These are phyloP conservation scores for Suhomyces anneliseae DNA, from an alignment of 1,139 yeast genomes.

Conservation along the genomic window DNA sequence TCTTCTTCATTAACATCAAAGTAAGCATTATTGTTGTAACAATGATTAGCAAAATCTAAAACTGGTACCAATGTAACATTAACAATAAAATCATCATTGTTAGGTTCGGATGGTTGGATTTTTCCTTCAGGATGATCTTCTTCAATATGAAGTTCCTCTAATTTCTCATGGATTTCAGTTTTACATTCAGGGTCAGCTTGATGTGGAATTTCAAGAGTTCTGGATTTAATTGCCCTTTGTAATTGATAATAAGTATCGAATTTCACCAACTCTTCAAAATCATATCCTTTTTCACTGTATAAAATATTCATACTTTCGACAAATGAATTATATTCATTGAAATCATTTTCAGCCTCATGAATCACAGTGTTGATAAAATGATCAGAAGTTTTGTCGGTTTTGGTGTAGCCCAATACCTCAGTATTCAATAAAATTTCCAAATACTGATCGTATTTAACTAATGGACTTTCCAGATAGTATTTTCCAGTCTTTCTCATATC, in stretches of 20 bases:
- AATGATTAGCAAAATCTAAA: constrained; percentile 68
- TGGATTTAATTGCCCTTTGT: constrained; percentile 52
- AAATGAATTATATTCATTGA: constrained; percentile 23
- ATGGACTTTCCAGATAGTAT: constrained; percentile 13
- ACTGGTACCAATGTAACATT: constrained; percentile 63
- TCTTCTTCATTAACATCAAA: constrained; percentile 59
- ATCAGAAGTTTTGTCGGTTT: constrained; percentile 17
- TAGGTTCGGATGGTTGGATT: neutral
- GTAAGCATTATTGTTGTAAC: constrained; percentile 45
- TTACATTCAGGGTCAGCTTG: constrained; percentile 10
- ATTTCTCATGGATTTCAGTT: constrained; percentile 4
- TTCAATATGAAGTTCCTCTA: neutral
- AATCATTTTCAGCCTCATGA: constrained; percentile 19
- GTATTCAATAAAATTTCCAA: constrained; percentile 29
- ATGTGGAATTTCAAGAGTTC: constrained; percentile 65
- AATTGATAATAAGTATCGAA: constrained; percentile 40
- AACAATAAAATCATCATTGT: constrained; percentile 40
- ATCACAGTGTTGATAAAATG: constrained; percentile 18
- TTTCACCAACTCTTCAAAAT: constrained; percentile 14
- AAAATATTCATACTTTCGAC: constrained; percentile 15
- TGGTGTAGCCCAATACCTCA: constrained; percentile 12
- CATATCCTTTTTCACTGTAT: constrained; percentile 11
- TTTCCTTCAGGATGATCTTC: neutral
- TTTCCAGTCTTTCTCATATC: constrained; percentile 4
- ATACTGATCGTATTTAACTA: constrained; percentile 21